phyloP scores from a whole-genome alignment of 2,329 filamentous ascomycete genomes.

The Neonectria sp. region DNA sequence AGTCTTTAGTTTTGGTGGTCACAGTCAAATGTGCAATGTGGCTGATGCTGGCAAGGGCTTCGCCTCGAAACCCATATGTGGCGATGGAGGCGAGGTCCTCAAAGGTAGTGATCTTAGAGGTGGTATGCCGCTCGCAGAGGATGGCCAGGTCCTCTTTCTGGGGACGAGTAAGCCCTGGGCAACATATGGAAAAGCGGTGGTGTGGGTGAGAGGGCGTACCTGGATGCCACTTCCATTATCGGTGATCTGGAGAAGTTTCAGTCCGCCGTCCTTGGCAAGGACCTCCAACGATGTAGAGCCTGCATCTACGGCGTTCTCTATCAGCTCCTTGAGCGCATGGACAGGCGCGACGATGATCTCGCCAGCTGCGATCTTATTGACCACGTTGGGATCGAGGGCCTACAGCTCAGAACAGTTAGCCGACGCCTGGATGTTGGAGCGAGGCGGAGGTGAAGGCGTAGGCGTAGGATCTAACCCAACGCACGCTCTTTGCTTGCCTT shows the following conservation, averaged over 20 bases:
- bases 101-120: slow-evolving; percentile 93
- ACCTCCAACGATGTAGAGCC: slow-evolving; percentile 93
- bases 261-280: slow-evolving; percentile 91
- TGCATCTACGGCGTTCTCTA: slow-evolving; percentile 98
- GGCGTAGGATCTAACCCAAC: slow-evolving; percentile 1
- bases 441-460: slow-evolving; percentile 14
- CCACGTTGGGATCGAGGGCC: slow-evolving; percentile 91
- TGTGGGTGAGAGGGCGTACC: slow-evolving; percentile 63
- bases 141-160: slow-evolving; percentile 93
- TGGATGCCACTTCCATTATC: slow-evolving; percentile 98
- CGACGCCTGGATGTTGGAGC: slow-evolving; percentile 9
- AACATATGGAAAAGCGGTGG: not conserved
- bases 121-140: slow-evolving; percentile 95
- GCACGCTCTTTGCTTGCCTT: slow-evolving; percentile 55
- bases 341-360: slow-evolving; percentile 99
- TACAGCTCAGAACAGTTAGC: slow-evolving; percentile 54
- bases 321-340: slow-evolving; percentile 94
- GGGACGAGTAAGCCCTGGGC: slow-evolving; percentile 31
- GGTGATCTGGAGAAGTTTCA: slow-evolving; percentile 96
- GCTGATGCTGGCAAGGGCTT: slow-evolving; percentile 96
- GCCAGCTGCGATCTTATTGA: slow-evolving; percentile 98
- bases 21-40: slow-evolving; percentile 97
- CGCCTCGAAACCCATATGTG: slow-evolving; percentile 98
- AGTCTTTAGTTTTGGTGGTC: slow-evolving; percentile 92
- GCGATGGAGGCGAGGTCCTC: slow-evolving; percentile 92